Evolutionary conservation across 345 rosid species (phyloP).

Genomic region (Crucihimalaya himalaica): DNA sequence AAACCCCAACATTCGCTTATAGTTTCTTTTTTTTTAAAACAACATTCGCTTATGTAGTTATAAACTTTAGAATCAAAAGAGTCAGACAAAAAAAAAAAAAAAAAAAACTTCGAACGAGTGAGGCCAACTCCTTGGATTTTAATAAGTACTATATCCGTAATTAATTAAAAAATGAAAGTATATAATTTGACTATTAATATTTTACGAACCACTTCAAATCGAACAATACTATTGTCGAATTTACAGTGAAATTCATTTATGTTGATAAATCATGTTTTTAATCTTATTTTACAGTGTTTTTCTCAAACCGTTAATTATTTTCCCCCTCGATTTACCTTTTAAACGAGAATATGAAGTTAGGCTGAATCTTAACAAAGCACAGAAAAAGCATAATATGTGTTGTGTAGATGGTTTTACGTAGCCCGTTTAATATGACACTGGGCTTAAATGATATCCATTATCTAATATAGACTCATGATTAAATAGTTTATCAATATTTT

Average conservation of each 20-base stretch:
- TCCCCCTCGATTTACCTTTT: neutral
- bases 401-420: neutral
- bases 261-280: neutral
- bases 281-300: neutral
- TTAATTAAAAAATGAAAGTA: neutral
- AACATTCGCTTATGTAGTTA: neutral
- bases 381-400: neutral
- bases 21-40: too few relatives aligned
- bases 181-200: constrained; percentile 1
- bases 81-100: neutral
- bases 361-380: neutral
- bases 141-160: neutral
- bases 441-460: neutral
- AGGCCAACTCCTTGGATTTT: neutral
- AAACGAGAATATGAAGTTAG: neutral
- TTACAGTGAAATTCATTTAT: neutral
- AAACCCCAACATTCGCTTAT: too few relatives aligned
- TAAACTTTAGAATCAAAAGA: neutral
- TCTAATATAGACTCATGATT: constrained; percentile 1
- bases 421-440: neutral
- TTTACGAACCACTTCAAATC: neutral
- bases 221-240: neutral
- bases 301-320: neutral
- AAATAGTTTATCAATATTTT: neutral
- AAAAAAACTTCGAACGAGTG: neutral